Base-by-base conservation (phyloP, 148 eudicot genomes). In the Bassia scoparia region DNA sequence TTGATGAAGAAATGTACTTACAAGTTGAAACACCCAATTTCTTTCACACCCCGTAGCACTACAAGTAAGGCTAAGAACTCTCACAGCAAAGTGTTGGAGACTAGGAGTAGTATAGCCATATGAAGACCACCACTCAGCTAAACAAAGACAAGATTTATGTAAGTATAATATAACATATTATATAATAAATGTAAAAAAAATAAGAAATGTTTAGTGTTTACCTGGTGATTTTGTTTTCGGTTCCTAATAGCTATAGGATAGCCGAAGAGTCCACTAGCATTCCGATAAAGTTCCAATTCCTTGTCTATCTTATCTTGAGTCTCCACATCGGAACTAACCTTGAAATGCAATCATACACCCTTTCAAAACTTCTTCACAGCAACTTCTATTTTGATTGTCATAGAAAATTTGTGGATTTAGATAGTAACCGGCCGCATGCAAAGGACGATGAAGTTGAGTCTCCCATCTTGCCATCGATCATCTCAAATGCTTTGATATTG, bases 311-410 rank as follows among this genome's bases (percentile, higher is more conserved):
- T 61, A 34, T 61, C 79, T 61, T 69, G 74, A 24, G 33, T 60
- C 24, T 48, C n/a, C 14, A 53, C 24, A 8, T 69, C 61, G n/a
- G 29, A 54, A 67, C 56, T 59, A 75, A 56, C 70, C 71, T 67
- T 13, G 3, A 6, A 13, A n/a, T n/a, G n/a, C n/a, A n/a, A n/a
- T n/a, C n/a, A n/a, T n/a, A n/a, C n/a, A n/a, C n/a, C n/a, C n/a
- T n/a, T n/a, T n/a, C n/a, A n/a, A n/a, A n/a, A n/a, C n/a, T n/a
- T n/a, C n/a, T n/a, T n/a, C n/a, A n/a, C n/a, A n/a, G n/a, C n/a
- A n/a, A n/a, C n/a, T n/a, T n/a, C n/a, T n/a, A n/a, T n/a, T n/a
- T n/a, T n/a, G n/a, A n/a, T n/a, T n/a, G n/a, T n/a, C n/a, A n/a
- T n/a, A n/a, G n/a, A n/a, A n/a, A n/a, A n/a, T n/a, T n/a, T n/a